Evolutionary conservation across 768 basidiomycete genomes (phyloP).

Genomic region (Pilatotrama ljubarskyi): DNA sequence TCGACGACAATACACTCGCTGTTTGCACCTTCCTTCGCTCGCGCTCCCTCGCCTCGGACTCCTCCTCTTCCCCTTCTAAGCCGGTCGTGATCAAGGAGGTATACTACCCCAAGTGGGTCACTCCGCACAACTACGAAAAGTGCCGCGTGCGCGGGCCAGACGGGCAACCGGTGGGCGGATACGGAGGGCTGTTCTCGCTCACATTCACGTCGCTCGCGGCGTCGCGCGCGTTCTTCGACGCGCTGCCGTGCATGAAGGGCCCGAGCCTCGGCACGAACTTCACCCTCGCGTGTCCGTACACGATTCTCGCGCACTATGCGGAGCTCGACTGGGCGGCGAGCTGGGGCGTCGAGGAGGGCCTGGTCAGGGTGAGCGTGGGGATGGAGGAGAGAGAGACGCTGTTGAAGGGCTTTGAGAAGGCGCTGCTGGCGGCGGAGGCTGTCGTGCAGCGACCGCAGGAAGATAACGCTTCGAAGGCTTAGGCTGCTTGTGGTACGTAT

Average conservation of each 20-base stretch:
- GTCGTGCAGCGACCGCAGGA: conserved; percentile 2
- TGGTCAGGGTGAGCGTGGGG: conserved; percentile 92
- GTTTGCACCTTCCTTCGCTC: conserved; percentile 77
- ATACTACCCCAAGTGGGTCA: conserved; percentile 86
- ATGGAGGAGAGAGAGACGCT: conserved; percentile 71
- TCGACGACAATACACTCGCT: conserved; percentile 81
- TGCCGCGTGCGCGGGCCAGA: conserved; percentile 49
- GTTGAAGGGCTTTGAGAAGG: conserved; percentile 56
- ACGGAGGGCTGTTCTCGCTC: conserved; percentile 85
- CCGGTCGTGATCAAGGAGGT: conserved; percentile 79
- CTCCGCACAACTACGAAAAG: conserved; percentile 66
- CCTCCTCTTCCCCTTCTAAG: conserved; percentile 28
- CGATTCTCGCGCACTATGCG: conserved; percentile 84
- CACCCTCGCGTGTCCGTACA: conserved; percentile 92
- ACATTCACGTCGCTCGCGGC: conserved; percentile 73
- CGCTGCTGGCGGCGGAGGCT: conserved; percentile 72
- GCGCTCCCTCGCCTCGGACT: conserved; percentile 45
- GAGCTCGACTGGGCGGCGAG: conserved; percentile 91
- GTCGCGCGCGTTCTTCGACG: conserved; percentile 81
- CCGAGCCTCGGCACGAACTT: conserved; percentile 95
- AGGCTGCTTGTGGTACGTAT: background rate
- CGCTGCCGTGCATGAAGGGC: conserved; percentile 81
- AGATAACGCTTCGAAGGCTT: background rate
- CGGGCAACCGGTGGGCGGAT: conserved; percentile 48
- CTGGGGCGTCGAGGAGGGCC: conserved; percentile 79